A percentile compares a stretch with the other conserved stretches of the same genome.
These are phyloP conservation scores for Saururus chinensis DNA, from an alignment of 164 flowering plant species.

Conservation along the genomic window DNA sequence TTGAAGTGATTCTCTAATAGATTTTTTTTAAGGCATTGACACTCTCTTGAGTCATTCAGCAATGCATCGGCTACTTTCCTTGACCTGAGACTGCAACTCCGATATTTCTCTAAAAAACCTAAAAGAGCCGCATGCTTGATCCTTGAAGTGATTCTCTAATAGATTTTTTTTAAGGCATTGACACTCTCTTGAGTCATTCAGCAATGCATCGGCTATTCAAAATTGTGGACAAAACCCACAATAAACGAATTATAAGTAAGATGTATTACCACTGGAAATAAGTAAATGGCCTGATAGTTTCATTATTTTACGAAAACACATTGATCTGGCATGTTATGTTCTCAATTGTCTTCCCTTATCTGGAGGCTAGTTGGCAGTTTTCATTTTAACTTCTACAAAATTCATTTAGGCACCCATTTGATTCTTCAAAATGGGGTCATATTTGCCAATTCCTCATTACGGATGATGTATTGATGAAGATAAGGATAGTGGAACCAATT, in stretches of 20 bases:
- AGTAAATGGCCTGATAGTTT: neutral
- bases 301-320: neutral
- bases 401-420: slow-evolving; percentile 87
- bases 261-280: neutral
- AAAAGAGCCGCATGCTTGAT: too few species aligned
- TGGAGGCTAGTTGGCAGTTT: neutral
- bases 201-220: neutral
- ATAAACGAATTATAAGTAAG: neutral
- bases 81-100: too few species aligned
- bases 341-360: neutral
- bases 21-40: too few species aligned
- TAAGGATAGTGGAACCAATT: slow-evolving; percentile 56
- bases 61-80: too few species aligned
- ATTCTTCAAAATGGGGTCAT: slow-evolving; percentile 94
- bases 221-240: neutral
- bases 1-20: too few species aligned
- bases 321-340: neutral
- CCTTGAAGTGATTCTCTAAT: too few species aligned
- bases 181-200: too few species aligned
- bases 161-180: too few species aligned
- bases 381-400: neutral
- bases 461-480: slow-evolving; percentile 46
- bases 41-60: too few species aligned
- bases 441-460: slow-evolving; percentile 51
- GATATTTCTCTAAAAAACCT: too few species aligned